A percentile compares a stretch with the other conserved stretches of the same genome.
These are phyloP conservation scores for Botrytis cinerea DNA, from an alignment of 2,329 filamentous ascomycete species.

Conservation along the genomic window DNA sequence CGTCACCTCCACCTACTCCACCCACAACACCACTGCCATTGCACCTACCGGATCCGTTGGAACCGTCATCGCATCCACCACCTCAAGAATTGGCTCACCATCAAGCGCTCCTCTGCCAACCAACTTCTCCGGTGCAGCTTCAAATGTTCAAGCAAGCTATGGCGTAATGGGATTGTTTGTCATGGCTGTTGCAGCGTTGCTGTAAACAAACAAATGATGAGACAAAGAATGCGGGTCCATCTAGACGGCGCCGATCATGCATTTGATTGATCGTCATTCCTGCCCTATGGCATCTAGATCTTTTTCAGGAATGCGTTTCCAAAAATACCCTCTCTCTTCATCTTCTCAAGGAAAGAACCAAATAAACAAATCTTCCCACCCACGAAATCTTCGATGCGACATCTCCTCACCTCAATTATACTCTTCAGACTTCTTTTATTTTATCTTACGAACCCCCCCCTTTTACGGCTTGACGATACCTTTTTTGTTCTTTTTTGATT, in stretches of 20 bases:
- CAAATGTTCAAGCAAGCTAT: slow-evolving; percentile 13
- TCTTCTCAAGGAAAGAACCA: background rate
- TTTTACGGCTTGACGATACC: slow-evolving; percentile 21
- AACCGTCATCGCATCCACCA: slow-evolving; percentile 1
- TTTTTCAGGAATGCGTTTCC: slow-evolving; percentile 14
- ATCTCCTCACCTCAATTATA: background rate
- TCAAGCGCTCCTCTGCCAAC: background rate
- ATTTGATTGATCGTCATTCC: slow-evolving; percentile 9
- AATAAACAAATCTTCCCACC: background rate
- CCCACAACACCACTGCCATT: slow-evolving; percentile 6
- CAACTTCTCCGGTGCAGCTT: background rate
- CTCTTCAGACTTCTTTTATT: background rate
- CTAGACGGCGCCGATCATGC: background rate
- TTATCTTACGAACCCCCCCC: background rate
- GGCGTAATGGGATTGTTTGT: slow-evolving; percentile 17
- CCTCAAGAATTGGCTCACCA: background rate
- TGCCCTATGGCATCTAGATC: background rate
- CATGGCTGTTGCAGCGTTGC: slow-evolving; percentile 13
- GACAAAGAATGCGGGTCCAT: slow-evolving; percentile 19
- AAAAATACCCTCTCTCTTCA: background rate
- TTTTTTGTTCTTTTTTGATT: background rate
- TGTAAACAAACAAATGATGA: slow-evolving; percentile 18
- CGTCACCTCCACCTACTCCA: slow-evolving; percentile 8
- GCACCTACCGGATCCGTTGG: slow-evolving; percentile 10
- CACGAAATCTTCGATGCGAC: slow-evolving; percentile 22